Base-by-base conservation (phyloP, 2,329 filamentous ascomycete species). In the Remersonia thermophila region DNA sequence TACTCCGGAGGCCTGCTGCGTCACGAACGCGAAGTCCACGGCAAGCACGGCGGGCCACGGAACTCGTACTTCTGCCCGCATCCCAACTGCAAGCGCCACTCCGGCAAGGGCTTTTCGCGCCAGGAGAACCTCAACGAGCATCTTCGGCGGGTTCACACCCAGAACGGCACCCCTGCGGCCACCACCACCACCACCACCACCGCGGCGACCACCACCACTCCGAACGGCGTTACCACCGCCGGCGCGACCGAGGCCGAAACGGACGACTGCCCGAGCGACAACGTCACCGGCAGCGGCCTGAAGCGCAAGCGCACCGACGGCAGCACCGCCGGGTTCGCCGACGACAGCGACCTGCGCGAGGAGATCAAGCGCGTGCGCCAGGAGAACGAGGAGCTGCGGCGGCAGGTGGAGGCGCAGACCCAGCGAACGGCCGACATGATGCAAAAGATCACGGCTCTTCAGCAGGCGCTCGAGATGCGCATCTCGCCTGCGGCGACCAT, bases 61-160 rank as follows among this genome's bases (percentile, higher is more conserved):
- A 86, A 93, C 44, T 79, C 81, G 3, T 71, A 93, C 37, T 83
- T 84, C 63, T 96, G 89, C 52, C 86, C 86, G 0, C 82, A 89
- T 51, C 59, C 67, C 27, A 85, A 84, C 54, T 96, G 89, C 69
- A 94, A 94, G 56, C 80, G 89, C 27, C 83, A 86, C 52, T 78
- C 75, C 0, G 87, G 85, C 43, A 83, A 85, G 51, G 86, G 86
- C 15, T 96, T 96, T 57, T 93, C 87, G 7, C 77, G 89, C 33
- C 83, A 87, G 52, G 89, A 96, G 60, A 96, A 96, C 51, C 67
- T 95, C 3, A 86, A 89, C 54, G 89, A 96, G 60, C 89, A 96
- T 59, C 65, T 95, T 13, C 81, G 89, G 14, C 78, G 89, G 17
- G 83, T 93, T n/a, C 89, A 96, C 55, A 80, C 71, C 29, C 66